These are phyloP conservation scores for Polymyxa betae DNA, from an alignment of 208 protist genomes.

Conservation along the genomic window DNA sequence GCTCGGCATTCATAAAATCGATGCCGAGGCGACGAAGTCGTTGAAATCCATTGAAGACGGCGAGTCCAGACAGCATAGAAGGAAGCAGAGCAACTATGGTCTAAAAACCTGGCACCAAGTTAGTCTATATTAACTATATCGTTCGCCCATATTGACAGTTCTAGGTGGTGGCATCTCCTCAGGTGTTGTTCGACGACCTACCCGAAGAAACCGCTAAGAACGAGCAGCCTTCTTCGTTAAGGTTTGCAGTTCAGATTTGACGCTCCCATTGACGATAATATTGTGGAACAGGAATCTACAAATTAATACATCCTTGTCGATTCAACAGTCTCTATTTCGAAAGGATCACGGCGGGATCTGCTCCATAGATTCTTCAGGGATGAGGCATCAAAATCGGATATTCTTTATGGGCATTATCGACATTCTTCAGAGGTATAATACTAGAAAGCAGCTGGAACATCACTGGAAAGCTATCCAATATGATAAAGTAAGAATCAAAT, in stretches of 20 bases:
- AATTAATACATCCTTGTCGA: background rate
- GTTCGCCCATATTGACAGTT: background rate
- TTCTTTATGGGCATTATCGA: constrained; percentile 46
- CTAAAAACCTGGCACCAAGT: constrained; percentile 44
- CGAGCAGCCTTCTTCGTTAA: background rate
- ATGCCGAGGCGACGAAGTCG: background rate
- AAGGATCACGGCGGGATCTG: background rate
- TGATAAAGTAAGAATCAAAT: background rate
- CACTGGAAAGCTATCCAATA: constrained; percentile 43
- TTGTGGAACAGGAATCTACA: background rate
- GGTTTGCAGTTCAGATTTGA: background rate
- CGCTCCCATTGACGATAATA: too few species aligned
- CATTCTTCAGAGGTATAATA: constrained; percentile 50
- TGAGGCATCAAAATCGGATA: background rate
- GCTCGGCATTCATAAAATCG: constrained; percentile 26
- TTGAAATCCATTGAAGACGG: background rate
- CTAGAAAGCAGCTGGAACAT: background rate
- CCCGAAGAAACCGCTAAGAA: background rate
- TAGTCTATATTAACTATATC: background rate
- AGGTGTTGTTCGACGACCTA: background rate
- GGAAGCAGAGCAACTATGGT: constrained; percentile 40
- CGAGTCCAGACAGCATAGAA: background rate
- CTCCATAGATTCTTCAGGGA: background rate
- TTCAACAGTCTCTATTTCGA: background rate
- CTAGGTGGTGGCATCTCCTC: background rate